Evolutionary conservation across 306 rosid genomes (phyloP).

Genomic region (Begonia fuchsioides): DNA sequence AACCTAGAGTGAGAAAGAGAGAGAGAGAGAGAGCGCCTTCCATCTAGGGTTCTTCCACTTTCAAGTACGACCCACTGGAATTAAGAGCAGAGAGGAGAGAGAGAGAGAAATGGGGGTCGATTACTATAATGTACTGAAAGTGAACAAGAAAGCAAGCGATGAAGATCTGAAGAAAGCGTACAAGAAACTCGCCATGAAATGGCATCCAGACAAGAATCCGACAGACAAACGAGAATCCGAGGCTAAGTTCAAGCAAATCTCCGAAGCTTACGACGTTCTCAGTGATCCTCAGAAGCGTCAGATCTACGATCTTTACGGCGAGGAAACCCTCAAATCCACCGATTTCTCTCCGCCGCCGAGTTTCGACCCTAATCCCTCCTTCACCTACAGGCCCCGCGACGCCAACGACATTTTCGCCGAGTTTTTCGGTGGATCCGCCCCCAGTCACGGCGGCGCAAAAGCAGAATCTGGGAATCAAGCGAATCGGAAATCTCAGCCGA

Average conservation of each 20-base stretch:
- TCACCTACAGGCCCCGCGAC: conserved; percentile 18
- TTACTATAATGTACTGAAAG: conserved; percentile 56
- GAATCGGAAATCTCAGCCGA: conserved; percentile 17
- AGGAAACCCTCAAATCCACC: conserved; percentile 31
- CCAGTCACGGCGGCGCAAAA: conserved; percentile 9
- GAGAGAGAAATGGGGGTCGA: conserved; percentile 41
- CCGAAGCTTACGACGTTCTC: conserved; percentile 65
- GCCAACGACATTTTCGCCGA: conserved; percentile 28
- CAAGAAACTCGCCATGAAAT: conserved; percentile 47
- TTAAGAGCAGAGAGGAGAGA: conserved; percentile 2
- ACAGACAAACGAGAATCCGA: conserved; percentile 41
- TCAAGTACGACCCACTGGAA: too few relatives aligned
- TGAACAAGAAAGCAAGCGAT: conserved; percentile 39
- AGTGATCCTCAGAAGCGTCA: conserved; percentile 59
- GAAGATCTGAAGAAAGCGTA: conserved; percentile 67
- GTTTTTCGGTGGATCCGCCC: conserved; percentile 19
- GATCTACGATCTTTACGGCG: conserved; percentile 68
- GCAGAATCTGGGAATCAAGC: conserved; percentile 6
- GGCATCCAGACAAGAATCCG: conserved; percentile 72
- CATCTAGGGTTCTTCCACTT: too few relatives aligned
- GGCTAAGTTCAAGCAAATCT: conserved; percentile 54
- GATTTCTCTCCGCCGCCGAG: conserved; percentile 7
- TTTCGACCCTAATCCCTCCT: conserved; percentile 1
- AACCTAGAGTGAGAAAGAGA: conserved; percentile 1
- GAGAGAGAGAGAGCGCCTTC: too few relatives aligned